Evolutionary conservation across 129 eudicot species (phyloP).

Genomic region (Tanacetum coccineum): DNA sequence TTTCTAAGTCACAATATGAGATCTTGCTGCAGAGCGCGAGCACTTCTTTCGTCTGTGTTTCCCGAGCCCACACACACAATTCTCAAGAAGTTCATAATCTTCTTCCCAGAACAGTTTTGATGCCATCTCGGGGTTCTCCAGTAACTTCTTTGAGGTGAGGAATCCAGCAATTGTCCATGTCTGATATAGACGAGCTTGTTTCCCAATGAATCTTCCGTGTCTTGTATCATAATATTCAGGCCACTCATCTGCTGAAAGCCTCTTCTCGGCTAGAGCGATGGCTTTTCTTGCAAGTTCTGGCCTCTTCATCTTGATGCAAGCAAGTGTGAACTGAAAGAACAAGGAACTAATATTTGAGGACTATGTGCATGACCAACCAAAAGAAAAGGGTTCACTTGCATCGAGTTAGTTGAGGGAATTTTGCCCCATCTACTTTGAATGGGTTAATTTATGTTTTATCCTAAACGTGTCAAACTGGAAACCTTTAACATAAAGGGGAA

Average conservation of each 20-base stretch:
- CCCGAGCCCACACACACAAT: constrained; percentile 70
- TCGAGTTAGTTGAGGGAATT: too few relatives aligned
- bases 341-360: not conserved
- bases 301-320: constrained; percentile 88
- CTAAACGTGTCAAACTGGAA: too few relatives aligned
- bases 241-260: constrained; percentile 67
- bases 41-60: constrained; percentile 62
- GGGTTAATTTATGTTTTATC: too few relatives aligned
- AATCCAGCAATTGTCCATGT: constrained; percentile 94
- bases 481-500: too few relatives aligned
- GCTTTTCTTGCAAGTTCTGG: constrained; percentile 81
- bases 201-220: constrained; percentile 74
- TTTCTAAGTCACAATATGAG: constrained; percentile 25
- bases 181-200: constrained; percentile 75
- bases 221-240: constrained; percentile 93
- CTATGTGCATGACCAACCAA: not conserved
- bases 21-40: constrained; percentile 49
- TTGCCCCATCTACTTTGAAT: too few relatives aligned
- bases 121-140: constrained; percentile 69
- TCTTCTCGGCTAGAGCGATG: constrained; percentile 59
- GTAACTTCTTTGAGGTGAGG: constrained; percentile 68
- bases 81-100: constrained; percentile 76
- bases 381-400: not conserved
- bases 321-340: constrained; percentile 69
- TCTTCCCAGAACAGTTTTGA: constrained; percentile 74